phyloP scores from a whole-genome alignment of 352 stramenopile genomes.

The Phytophthora sp. region DNA sequence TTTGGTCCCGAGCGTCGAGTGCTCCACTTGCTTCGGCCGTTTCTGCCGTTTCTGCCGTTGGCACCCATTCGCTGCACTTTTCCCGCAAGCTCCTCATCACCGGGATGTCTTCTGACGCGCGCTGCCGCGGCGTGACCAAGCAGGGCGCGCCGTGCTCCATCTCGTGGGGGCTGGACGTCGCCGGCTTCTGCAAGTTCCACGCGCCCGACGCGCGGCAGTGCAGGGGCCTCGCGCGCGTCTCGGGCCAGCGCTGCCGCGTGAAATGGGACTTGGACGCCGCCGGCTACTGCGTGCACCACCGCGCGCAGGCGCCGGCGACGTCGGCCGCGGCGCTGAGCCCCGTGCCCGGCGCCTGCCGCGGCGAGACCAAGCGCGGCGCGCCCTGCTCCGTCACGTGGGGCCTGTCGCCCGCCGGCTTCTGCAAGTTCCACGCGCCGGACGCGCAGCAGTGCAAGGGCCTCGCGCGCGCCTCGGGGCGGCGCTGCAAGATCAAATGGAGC shows the following conservation, averaged over 20 bases:
- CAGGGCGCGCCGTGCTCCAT: conserved; percentile 2
- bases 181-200: conserved; percentile 31
- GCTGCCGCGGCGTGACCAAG: conserved; percentile 10
- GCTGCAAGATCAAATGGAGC: conserved; percentile 29
- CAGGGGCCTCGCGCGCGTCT: conserved; percentile 16
- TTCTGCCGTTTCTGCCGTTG: no score
- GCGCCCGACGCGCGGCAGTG: conserved; percentile 14
- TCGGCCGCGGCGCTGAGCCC: background rate
- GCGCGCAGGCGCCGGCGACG: background rate
- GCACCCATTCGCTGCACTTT: no score
- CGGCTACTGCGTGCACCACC: conserved; percentile 5
- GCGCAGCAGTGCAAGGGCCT: conserved; percentile 14
- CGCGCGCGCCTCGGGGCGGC: conserved; percentile 17
- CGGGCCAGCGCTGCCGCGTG: conserved; percentile 19
- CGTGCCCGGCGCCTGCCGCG: conserved; percentile 3
- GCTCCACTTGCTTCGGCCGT: no score
- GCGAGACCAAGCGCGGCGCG: conserved; percentile 17
- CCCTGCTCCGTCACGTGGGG: conserved; percentile 25
- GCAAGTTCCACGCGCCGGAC: conserved; percentile 30
- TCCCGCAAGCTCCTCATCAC: no score
- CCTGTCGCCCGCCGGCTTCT: conserved; percentile 23
- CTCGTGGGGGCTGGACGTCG: background rate
- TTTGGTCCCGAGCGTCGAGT: no score
- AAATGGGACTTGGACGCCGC: conserved; percentile 19
- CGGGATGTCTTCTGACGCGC: background rate